Evolutionary conservation across 2,329 filamentous ascomycete genomes (phyloP).

Genomic region (Endothia cerciana): DNA sequence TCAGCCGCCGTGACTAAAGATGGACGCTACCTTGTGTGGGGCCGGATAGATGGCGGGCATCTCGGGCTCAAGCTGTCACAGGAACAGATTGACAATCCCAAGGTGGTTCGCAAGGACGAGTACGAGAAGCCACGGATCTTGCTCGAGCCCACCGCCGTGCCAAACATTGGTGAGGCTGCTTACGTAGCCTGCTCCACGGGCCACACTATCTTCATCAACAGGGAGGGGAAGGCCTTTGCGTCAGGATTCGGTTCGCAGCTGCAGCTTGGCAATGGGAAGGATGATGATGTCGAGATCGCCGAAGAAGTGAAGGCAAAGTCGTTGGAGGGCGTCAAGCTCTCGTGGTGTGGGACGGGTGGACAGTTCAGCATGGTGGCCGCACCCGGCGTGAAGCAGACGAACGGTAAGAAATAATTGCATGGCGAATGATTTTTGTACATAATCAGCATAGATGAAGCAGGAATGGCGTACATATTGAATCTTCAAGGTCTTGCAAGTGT

Average conservation of each 20-base stretch:
- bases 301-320: constrained; percentile 61
- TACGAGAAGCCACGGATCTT: constrained; percentile 63
- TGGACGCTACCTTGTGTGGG: constrained; percentile 45
- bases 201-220: constrained; percentile 65
- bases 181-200: constrained; percentile 61
- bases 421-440: constrained; percentile 9
- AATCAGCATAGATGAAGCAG: background rate
- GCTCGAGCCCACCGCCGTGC: constrained; percentile 58
- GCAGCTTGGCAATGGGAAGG: constrained; percentile 67
- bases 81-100: constrained; percentile 49
- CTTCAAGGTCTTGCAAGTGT: too few relatives aligned
- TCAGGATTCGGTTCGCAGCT: constrained; percentile 72
- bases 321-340: constrained; percentile 50
- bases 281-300: constrained; percentile 64
- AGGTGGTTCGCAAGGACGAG: constrained; percentile 57
- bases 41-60: constrained; percentile 43
- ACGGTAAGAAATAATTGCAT: constrained; percentile 24
- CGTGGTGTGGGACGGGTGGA: constrained; percentile 66
- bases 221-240: constrained; percentile 61
- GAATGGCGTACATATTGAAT: background rate
- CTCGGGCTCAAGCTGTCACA: constrained; percentile 51
- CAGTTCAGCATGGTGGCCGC: constrained; percentile 50
- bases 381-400: constrained; percentile 19
- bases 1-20: constrained; percentile 48
- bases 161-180: constrained; percentile 51